phyloP scores from a whole-genome alignment of 2,329 filamentous ascomycete species.

The Phoma sp. region DNA sequence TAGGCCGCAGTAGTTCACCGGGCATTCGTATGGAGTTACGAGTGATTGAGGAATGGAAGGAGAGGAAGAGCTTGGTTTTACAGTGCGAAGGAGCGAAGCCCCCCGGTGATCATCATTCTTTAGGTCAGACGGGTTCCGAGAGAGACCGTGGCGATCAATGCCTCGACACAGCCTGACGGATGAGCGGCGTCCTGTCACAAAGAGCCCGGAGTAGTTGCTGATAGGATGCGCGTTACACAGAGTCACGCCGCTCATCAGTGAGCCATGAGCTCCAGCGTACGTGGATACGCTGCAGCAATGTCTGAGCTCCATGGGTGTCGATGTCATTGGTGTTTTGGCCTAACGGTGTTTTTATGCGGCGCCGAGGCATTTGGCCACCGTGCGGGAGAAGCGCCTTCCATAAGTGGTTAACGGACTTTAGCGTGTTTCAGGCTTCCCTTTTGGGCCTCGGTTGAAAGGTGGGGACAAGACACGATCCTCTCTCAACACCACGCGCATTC shows the following conservation, averaged over 20 bases:
- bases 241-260: constrained; percentile 5
- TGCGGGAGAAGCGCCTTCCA: constrained; percentile 11
- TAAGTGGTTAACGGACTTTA: constrained; percentile 3
- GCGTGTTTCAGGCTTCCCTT: constrained; percentile 8
- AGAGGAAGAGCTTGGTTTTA: constrained; percentile 17
- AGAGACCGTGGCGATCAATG: constrained; percentile 17
- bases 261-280: constrained; percentile 3
- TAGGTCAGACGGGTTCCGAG: constrained; percentile 20
- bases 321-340: constrained; percentile 26
- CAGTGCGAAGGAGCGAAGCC: constrained; percentile 12
- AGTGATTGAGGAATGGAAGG: constrained; percentile 16
- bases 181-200: constrained; percentile 17
- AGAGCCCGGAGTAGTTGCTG: constrained; percentile 12
- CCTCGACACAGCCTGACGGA: constrained; percentile 17
- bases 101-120: constrained; percentile 20
- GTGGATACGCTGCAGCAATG: constrained; percentile 5
- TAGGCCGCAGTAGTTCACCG: constrained; percentile 11
- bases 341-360: constrained; percentile 13
- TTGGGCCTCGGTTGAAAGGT: not conserved
- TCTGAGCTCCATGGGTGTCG: constrained; percentile 8
- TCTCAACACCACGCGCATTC: constrained; percentile 17
- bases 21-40: constrained; percentile 9
- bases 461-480: constrained; percentile 13
- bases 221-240: constrained; percentile 8
- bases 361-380: constrained; percentile 14